phyloP scores from a whole-genome alignment of 176 grass and related monocot species.

The Triticum monococcum region DNA sequence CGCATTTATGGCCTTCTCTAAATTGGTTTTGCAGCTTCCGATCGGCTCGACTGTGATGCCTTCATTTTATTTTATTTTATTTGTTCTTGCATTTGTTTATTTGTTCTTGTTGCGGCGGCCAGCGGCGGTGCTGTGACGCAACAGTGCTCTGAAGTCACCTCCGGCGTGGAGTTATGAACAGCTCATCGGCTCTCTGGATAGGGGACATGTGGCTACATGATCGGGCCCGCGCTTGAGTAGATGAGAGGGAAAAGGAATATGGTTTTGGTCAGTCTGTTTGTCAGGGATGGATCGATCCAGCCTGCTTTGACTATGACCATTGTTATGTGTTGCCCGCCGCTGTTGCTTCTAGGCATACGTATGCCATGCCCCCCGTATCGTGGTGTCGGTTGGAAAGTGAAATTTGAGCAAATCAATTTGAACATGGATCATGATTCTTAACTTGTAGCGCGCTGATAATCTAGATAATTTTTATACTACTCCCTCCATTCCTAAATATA shows the following conservation, averaged over 20 bases:
- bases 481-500: too few relatives aligned
- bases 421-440: background rate
- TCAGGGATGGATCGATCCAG: constrained; percentile 35
- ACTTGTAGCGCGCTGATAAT: background rate
- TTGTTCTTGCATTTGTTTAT: background rate
- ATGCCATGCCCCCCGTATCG: constrained; percentile 38
- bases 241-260: constrained; percentile 24
- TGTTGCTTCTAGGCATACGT: constrained; percentile 22
- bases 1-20: background rate
- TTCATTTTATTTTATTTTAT: too few relatives aligned
- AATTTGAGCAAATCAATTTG: background rate
- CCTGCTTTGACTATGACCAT: constrained; percentile 37
- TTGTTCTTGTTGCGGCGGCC: background rate
- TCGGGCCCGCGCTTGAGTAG: constrained; percentile 13
- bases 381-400: constrained; percentile 27
- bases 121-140: background rate
- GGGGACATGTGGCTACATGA: constrained; percentile 12
- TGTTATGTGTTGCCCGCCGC: constrained; percentile 10
- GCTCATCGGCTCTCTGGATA: background rate
- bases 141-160: constrained; percentile 10
- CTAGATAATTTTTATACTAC: too few relatives aligned
- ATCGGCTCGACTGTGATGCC: too few relatives aligned
- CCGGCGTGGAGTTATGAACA: constrained; percentile 17
- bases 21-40: background rate
- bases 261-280: constrained; percentile 16